Base-by-base conservation (phyloP, 352 stramenopile genomes). In the Globisporangium nodosum region DNA sequence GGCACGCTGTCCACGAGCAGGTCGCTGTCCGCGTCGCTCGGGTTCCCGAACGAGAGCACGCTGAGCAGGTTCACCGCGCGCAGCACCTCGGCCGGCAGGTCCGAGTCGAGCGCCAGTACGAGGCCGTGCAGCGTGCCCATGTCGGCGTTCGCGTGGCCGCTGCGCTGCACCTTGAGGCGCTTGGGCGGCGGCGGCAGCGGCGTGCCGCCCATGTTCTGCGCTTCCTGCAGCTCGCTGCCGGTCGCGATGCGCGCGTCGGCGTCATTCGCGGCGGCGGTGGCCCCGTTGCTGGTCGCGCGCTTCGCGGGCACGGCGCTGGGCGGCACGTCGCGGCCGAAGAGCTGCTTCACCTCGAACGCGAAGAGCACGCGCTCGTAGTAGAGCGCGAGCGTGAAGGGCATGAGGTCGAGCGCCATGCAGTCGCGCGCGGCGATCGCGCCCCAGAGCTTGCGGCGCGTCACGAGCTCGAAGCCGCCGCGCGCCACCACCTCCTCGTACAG, bases 401-500 rank as follows among this genome's bases (percentile, higher is more conserved):
- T 74, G 16, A 88, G 58, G 40, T 89, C 78, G 4, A 91, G 65
- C 27, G 78, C 74, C 11, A 91, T 68, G 24, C 68, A 79, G 15
- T 72, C 70, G 11, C 66, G 60, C 1, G 71, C 71, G 7, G 83
- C 57, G 56, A 83, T 74, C 42, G 81, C 69, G 5, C 64, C 3
- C 84, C 84, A 93, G 30, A 80, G 70, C 43, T 71, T 72, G 37
- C 71, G 65, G 52, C 85, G 69, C 3, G 73, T 84, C 20, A 87
- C 76, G 45, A 71, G 24, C 18, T 63, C 51, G 57, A 75, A 89
- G 52, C 84, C 84, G 52, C 84, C 81, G 31, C 74, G 75, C 55
- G 69, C 67, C 49, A 85, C 84, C 39, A 93, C 81, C 55, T 91
- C 84, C 57, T 93, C 84, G 66, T 93, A 93, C 54, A 93, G 66